These are phyloP conservation scores for Polysphondylium violaceum DNA, from an alignment of 78 protist species.

Conservation along the genomic window DNA sequence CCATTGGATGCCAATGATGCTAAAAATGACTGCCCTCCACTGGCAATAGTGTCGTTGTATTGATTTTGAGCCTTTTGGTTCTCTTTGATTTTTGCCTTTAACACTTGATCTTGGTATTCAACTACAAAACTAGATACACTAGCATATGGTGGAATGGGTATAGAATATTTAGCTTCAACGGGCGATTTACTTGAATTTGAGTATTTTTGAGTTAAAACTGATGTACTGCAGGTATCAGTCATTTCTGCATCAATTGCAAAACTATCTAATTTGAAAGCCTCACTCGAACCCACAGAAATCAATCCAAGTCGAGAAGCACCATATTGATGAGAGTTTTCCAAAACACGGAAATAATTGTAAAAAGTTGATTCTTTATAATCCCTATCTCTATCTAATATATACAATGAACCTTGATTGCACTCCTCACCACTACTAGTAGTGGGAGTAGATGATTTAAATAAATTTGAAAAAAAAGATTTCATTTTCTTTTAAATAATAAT, in stretches of 20 bases:
- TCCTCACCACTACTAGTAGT: too few species aligned
- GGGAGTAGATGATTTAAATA: too few species aligned
- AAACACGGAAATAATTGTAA: conserved; percentile 7
- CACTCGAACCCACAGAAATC: not conserved
- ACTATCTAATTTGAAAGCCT: not conserved
- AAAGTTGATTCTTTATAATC: conserved; percentile 1
- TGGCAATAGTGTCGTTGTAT: conserved; percentile 34
- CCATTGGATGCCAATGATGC: not conserved
- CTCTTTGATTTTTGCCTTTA: conserved; percentile 38
- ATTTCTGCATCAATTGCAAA: not conserved
- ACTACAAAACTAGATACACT: not conserved
- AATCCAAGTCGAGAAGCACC: too few species aligned
- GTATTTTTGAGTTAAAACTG: not conserved
- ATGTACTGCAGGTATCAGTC: not conserved
- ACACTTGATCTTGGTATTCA: conserved; percentile 7
- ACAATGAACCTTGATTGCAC: too few species aligned
- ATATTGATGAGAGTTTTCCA: not conserved
- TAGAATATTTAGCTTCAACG: conserved; percentile 26
- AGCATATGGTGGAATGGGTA: conserved; percentile 16
- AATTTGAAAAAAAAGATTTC: too few species aligned
- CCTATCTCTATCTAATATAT: too few species aligned
- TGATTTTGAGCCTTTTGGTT: not conserved
- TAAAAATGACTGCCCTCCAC: conserved; percentile 34
- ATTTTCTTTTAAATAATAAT: too few species aligned
- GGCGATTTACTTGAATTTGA: conserved; percentile 1